Conservation (phyloP, 73 alveolate species). For the Paramecium biaurelia region DNA sequence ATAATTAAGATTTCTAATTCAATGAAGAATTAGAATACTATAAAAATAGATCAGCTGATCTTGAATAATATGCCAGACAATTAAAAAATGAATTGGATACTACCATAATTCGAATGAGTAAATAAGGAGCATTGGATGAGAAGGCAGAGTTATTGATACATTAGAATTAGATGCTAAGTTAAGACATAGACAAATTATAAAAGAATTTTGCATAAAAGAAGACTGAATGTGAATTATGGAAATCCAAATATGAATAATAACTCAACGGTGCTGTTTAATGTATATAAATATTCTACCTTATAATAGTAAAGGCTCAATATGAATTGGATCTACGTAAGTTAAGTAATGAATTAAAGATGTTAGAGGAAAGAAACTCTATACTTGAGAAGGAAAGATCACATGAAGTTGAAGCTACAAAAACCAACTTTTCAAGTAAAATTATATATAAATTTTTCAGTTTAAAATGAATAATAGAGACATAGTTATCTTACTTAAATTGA, state of each 20-base stretch:
- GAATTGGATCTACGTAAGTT: conserved; percentile 43
- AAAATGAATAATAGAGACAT: conserved; percentile 53
- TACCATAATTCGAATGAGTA: conserved; percentile 15
- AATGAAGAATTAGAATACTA: conserved; percentile 39
- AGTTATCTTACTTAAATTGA: conserved; percentile 8
- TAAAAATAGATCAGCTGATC: background rate
- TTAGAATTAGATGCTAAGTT: background rate
- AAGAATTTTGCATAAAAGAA: conserved; percentile 25
- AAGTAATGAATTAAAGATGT: background rate
- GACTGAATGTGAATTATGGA: conserved; percentile 52
- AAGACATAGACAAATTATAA: conserved; percentile 1
- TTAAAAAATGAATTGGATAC: conserved; percentile 42
- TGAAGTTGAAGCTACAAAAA: conserved; percentile 49
- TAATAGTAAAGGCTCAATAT: conserved; percentile 10
- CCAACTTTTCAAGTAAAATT: conserved; percentile 15
- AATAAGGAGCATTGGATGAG: conserved; percentile 37
- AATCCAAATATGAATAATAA: conserved; percentile 16
- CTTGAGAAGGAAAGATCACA: conserved; percentile 28
- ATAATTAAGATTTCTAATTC: background rate
- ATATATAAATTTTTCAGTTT: background rate
- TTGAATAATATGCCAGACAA: conserved; percentile 12
- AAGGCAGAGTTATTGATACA: conserved; percentile 19
- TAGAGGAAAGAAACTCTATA: conserved; percentile 7
- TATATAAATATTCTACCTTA: background rate
- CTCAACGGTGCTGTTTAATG: conserved; percentile 26